Base-by-base conservation (phyloP, 1,284 basidiomycete genomes). In the Agaricales sp. region DNA sequence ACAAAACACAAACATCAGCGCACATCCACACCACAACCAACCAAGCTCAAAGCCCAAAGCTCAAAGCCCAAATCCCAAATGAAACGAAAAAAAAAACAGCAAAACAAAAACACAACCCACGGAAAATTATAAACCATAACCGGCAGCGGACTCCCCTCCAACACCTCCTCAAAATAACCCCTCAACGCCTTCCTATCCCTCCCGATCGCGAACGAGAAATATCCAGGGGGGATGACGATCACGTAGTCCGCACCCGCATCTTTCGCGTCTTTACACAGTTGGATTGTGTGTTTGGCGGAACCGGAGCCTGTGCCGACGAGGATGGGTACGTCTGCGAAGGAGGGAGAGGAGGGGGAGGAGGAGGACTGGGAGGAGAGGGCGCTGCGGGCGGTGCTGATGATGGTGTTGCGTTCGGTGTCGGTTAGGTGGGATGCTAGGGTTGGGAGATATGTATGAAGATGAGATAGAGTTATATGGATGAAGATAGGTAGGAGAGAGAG, bases 321-420 rank as follows among this genome's bases (percentile, higher is more conserved):
- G 2, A 54, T 43, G 18, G 48, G 45, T 20, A 43, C 30, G 19
- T 52, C 30, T 12, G 18, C 22, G 6, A 54, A 48, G 23, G 52
- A 45, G 13, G 6, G 4, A 4, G 16, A 8, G 16, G 6, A 4
- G 14, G 52, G 46, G 6, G 53, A n/a, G n/a, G n/a, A n/a, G n/a
- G n/a, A n/a, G 23, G 52, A 45, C 6, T n/a, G 4, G 8, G 16
- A 8, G 16, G 6, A 4, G 14, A 54, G 46, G 6, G 53, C 53
- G 23, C 50, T 47, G 16, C 53, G 48, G 6, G 53, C 25, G 14
- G 51, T 50, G 18, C 39, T 44, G 51, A 54, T 47, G 6, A 54
- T 25, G n/a, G 38, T 18, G 19, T 48, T 46, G 13, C 53, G 51
- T 26, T 54, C 53, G 2, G 16, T 12, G 43, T 54, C 49, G 20